These are phyloP conservation scores for Debaryomyces castellii DNA, from an alignment of 805 yeast genomes.

Conservation along the genomic window DNA sequence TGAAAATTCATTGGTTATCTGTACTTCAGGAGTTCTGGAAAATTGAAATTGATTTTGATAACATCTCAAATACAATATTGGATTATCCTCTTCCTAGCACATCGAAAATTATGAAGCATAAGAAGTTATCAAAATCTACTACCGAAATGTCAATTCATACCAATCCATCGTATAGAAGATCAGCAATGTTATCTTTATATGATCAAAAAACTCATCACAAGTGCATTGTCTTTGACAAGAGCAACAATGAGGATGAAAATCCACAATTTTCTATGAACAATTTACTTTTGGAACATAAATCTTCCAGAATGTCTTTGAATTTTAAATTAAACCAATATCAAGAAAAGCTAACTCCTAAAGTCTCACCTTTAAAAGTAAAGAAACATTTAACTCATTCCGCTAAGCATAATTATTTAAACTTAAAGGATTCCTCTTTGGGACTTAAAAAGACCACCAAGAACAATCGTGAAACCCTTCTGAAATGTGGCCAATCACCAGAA, in stretches of 20 bases:
- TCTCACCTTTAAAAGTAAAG: slow-evolving; percentile 1
- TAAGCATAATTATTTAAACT: slow-evolving; percentile 37
- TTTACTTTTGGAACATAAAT: slow-evolving; percentile 36
- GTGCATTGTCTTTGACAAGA: slow-evolving; percentile 30
- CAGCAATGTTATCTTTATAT: slow-evolving; percentile 46
- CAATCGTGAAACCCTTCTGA: slow-evolving; percentile 6
- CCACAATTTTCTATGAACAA: slow-evolving; percentile 40
- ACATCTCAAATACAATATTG: slow-evolving; percentile 6
- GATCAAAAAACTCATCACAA: slow-evolving; percentile 37
- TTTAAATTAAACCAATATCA: slow-evolving; percentile 24
- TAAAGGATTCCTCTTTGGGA: slow-evolving; percentile 40
- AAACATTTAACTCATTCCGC: slow-evolving; percentile 10
- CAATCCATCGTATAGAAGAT: slow-evolving; percentile 43
- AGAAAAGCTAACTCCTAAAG: slow-evolving; percentile 6
- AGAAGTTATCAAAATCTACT: slow-evolving; percentile 27
- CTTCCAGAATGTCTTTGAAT: slow-evolving; percentile 34
- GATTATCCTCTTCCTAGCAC: slow-evolving; percentile 24
- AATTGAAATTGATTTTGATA: slow-evolving; percentile 19
- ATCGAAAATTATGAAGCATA: slow-evolving; percentile 19
- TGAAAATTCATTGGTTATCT: slow-evolving; percentile 42
- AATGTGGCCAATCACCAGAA: background rate
- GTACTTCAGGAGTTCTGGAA: slow-evolving; percentile 33
- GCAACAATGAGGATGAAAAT: slow-evolving; percentile 22
- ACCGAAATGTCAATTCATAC: slow-evolving; percentile 42
- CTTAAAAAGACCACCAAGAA: slow-evolving; percentile 29